Evolutionary conservation across 179 eudicot species (phyloP).

Genomic region (Nepenthes alata): DNA sequence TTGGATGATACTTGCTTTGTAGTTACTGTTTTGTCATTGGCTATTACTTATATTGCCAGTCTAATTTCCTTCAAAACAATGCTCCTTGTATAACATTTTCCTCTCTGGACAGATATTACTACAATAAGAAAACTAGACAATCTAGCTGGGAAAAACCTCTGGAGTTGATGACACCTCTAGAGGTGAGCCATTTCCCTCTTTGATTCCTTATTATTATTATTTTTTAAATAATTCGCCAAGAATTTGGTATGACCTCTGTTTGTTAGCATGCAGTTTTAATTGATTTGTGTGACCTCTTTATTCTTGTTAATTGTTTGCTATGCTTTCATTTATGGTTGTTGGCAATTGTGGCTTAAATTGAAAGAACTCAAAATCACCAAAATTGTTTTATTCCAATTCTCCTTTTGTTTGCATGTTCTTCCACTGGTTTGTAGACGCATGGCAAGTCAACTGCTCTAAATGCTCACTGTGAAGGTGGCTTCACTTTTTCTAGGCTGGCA

Average conservation of each 20-base stretch:
- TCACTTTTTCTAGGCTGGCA: slow-evolving; percentile 85
- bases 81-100: not conserved
- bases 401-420: slow-evolving; percentile 78
- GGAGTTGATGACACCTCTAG: slow-evolving; percentile 88
- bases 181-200: slow-evolving; percentile 48
- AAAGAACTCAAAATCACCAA: slow-evolving; percentile 21
- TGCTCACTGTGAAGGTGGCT: slow-evolving; percentile 75
- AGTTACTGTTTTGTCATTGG: not conserved
- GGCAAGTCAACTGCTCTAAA: slow-evolving; percentile 73
- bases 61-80: not conserved
- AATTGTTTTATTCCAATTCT: slow-evolving; percentile 46
- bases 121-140: slow-evolving; percentile 83
- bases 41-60: not conserved
- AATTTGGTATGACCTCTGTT: too few species aligned
- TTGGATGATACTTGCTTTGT: not conserved
- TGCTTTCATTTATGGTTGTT: slow-evolving; percentile 19
- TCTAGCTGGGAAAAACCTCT: slow-evolving; percentile 97
- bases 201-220: slow-evolving; percentile 3
- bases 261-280: too few species aligned
- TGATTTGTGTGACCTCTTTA: too few species aligned
- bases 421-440: slow-evolving; percentile 85
- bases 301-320: not conserved
- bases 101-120: slow-evolving; percentile 54
- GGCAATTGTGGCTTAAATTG: slow-evolving; percentile 14
- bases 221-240: too few species aligned